These are phyloP conservation scores for Botryotinia convoluta DNA, from an alignment of 2,329 filamentous ascomycete species.

Conservation along the genomic window DNA sequence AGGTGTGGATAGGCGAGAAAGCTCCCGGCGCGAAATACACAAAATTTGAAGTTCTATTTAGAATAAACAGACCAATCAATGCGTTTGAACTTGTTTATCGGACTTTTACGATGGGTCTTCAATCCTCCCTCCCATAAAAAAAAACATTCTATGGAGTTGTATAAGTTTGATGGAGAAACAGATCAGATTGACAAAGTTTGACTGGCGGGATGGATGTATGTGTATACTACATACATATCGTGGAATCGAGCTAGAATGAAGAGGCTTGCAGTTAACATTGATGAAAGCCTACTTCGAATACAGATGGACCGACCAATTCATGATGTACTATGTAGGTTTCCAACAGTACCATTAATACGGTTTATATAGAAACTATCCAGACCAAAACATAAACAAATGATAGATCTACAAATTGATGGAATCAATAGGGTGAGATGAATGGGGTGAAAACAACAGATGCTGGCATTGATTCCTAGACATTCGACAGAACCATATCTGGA, in stretches of 20 bases:
- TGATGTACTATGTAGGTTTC: not conserved
- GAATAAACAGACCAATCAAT: not conserved
- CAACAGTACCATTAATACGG: not conserved
- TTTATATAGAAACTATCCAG: not conserved
- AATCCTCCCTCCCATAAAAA: too few species aligned
- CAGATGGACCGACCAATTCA: not conserved
- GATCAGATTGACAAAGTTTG: not conserved
- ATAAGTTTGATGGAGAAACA: not conserved
- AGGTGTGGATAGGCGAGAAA: not conserved
- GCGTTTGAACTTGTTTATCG: not conserved
- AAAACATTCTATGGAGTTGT: not conserved
- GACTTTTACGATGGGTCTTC: not conserved
- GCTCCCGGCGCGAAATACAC: not conserved
- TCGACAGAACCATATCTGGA: not conserved
- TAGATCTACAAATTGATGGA: not conserved
- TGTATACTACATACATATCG: not conserved
- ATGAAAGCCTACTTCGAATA: not conserved
- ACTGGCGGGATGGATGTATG: not conserved
- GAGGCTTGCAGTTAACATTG: too few species aligned
- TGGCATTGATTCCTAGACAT: not conserved
- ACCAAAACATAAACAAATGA: not conserved
- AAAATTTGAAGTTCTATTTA: not conserved
- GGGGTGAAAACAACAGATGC: not conserved
- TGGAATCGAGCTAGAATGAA: not conserved
- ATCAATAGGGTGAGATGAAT: not conserved